Evolutionary conservation across 1,284 basidiomycete species (phyloP).

Genomic region (Trichosporon sp.): DNA sequence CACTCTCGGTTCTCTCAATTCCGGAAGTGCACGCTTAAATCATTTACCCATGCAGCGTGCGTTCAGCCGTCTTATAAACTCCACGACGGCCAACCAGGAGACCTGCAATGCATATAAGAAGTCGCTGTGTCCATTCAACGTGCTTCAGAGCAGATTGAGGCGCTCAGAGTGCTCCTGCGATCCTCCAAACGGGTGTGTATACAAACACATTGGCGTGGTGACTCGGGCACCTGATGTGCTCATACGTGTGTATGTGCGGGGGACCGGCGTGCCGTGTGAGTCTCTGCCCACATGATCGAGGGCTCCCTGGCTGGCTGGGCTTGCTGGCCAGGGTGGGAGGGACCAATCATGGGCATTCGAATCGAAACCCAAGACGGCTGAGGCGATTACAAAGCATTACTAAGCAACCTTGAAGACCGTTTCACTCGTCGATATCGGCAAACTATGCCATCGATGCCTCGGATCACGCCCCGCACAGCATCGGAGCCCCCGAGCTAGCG

Average conservation of each 20-base stretch:
- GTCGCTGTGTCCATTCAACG: background rate
- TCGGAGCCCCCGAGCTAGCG: background rate
- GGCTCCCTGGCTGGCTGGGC: background rate
- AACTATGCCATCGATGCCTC: background rate
- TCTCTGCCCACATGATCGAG: background rate
- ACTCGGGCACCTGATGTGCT: background rate
- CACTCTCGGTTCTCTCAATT: constrained; percentile 4
- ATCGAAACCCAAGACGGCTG: background rate
- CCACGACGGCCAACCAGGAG: background rate
- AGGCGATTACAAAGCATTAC: background rate
- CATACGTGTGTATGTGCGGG: too few species aligned
- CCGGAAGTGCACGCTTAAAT: constrained; percentile 3
- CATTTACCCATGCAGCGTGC: background rate
- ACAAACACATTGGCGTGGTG: background rate
- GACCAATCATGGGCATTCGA: background rate
- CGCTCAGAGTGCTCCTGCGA: background rate
- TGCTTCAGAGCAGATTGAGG: background rate
- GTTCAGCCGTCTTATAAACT: constrained; percentile 1
- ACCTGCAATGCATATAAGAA: background rate
- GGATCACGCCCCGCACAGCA: background rate
- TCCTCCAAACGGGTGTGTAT: background rate
- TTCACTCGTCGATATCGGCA: background rate
- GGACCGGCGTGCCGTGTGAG: too few species aligned
- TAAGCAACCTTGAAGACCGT: background rate
- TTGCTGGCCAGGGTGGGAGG: background rate